phyloP scores from a whole-genome alignment of 352 stramenopile genomes.

The Aphanomyces invadans region DNA sequence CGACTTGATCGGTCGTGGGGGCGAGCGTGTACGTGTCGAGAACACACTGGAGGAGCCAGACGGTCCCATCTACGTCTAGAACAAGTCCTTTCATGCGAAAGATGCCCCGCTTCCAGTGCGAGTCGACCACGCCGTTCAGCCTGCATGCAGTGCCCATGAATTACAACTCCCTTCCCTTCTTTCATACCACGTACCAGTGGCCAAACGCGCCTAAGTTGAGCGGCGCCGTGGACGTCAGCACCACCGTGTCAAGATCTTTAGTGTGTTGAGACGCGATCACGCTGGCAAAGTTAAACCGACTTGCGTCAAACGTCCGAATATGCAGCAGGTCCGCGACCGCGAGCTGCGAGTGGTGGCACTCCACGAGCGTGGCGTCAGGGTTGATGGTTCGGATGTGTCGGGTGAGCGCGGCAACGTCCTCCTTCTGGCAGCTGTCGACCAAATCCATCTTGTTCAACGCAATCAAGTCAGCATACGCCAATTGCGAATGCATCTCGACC shows the following conservation, averaged over 20 bases:
- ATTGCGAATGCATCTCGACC: slow-evolving; percentile 54
- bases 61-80: slow-evolving; percentile 34
- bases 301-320: slow-evolving; percentile 63
- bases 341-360: slow-evolving; percentile 46
- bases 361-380: slow-evolving; percentile 37
- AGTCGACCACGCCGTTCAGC: slow-evolving; percentile 42
- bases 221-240: slow-evolving; percentile 42
- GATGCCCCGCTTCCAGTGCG: slow-evolving; percentile 49
- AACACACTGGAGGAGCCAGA: slow-evolving; percentile 60
- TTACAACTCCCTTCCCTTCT: too few species aligned
- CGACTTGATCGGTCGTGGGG: slow-evolving; percentile 34
- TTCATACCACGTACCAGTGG: slow-evolving; percentile 55
- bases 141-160: slow-evolving; percentile 18
- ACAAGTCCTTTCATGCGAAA: slow-evolving; percentile 59
- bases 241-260: slow-evolving; percentile 42
- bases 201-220: slow-evolving; percentile 46
- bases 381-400: slow-evolving; percentile 37
- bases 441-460: slow-evolving; percentile 69
- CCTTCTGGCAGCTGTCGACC: slow-evolving; percentile 31
- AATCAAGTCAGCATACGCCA: slow-evolving; percentile 61
- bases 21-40: slow-evolving; percentile 72
- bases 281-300: slow-evolving; percentile 35
- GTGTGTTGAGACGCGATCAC: slow-evolving; percentile 35
- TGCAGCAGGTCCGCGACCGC: slow-evolving; percentile 48
- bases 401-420: slow-evolving; percentile 31